A percentile compares a stretch with the other conserved stretches of the same genome.
Evolutionary conservation across 306 rosid species (phyloP).

Genomic region (Calophaca sinica): DNA sequence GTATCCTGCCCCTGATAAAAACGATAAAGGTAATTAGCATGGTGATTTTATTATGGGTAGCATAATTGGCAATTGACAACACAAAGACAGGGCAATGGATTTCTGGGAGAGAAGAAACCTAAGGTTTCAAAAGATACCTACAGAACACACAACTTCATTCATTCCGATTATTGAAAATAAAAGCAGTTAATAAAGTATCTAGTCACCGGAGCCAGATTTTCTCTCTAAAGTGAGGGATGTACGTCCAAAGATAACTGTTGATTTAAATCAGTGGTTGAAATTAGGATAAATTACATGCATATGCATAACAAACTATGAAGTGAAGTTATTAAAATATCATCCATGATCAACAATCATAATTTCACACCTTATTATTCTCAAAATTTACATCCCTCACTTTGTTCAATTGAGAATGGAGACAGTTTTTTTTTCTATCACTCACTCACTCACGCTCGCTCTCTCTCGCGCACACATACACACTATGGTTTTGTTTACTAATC

Average conservation of each 20-base stretch:
- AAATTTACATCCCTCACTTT: neutral
- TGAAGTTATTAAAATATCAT: too few relatives aligned
- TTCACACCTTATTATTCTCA: too few relatives aligned
- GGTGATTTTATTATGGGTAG: neutral
- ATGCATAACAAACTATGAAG: too few relatives aligned
- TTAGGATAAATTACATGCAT: too few relatives aligned
- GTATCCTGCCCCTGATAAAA: neutral
- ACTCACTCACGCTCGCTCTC: neutral
- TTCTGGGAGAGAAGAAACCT: slow-evolving; percentile 2
- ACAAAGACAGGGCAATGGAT: neutral
- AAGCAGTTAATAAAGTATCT: neutral
- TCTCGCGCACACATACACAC: neutral
- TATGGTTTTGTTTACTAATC: neutral
- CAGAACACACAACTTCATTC: neutral
- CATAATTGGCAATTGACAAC: neutral
- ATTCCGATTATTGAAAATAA: slow-evolving; percentile 20
- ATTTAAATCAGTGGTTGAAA: too few relatives aligned
- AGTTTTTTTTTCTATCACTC: neutral
- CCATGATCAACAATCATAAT: too few relatives aligned
- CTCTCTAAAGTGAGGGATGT: too few relatives aligned
- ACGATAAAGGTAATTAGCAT: neutral
- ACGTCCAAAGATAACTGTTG: too few relatives aligned
- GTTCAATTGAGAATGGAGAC: neutral
- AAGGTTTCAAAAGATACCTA: slow-evolving; percentile 17
- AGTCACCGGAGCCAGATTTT: neutral